Conservation (phyloP, 441 rosid genomes). For the Flueggea neowawraea region DNA sequence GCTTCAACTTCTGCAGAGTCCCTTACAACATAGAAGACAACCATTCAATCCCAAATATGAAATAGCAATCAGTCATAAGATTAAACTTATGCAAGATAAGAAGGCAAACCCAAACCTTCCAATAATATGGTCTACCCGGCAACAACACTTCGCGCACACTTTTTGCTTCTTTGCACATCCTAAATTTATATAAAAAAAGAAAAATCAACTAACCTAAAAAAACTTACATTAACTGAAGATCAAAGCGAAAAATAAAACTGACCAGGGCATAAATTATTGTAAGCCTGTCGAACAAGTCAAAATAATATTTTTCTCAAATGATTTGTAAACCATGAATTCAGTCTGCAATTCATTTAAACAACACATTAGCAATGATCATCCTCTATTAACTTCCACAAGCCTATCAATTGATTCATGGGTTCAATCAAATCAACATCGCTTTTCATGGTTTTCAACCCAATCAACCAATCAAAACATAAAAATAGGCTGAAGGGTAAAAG, state of each 20-base stretch:
- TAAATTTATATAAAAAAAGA: conserved; percentile 17
- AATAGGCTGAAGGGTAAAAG: background rate
- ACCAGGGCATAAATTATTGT: conserved; percentile 85
- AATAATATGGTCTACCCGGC: conserved; percentile 41
- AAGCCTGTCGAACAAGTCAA: conserved; percentile 68
- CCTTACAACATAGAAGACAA: conserved; percentile 25
- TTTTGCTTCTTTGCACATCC: conserved; percentile 94
- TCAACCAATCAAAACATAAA: background rate
- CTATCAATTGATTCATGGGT: no score
- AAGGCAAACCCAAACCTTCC: conserved; percentile 52
- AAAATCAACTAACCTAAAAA: background rate
- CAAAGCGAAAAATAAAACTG: conserved; percentile 15
- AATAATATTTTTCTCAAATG: no score
- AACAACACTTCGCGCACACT: conserved; percentile 86
- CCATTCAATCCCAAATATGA: conserved; percentile 1
- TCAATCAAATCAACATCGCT: no score
- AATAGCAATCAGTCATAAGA: no score
- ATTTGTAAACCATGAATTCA: background rate
- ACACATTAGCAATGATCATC: background rate
- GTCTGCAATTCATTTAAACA: background rate
- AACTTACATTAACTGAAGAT: background rate
- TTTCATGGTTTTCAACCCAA: no score
- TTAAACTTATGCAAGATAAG: no score
- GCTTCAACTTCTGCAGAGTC: conserved; percentile 75
- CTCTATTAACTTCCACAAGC: background rate